Evolutionary conservation across 108 stramenopile species (phyloP), one percentile per base, ranked within the genome.

Genomic region (Thalassiosira profunda): DNA sequence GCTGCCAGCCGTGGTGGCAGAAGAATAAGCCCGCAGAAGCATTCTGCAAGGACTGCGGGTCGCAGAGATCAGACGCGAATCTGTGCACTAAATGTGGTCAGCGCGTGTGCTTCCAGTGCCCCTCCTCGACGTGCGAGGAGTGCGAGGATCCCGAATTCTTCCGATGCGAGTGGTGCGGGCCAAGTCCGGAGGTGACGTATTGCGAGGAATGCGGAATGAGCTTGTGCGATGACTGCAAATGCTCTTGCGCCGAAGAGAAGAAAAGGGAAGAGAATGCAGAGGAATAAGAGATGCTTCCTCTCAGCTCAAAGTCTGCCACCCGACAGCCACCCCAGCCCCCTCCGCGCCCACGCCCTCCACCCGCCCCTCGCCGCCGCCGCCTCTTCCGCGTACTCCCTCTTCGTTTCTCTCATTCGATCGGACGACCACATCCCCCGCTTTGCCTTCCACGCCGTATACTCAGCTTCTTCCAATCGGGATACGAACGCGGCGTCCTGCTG

Each of bases 391-490:
- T 74, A 74, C 43, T 94, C 93, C 33, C 15, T 43, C 28, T 79
- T 63, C 23, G 44, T 56, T 51, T 79, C 54, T 49, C 86, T 76
- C 7, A 84, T 70, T 7, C 68, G 37, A 1, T 67, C 47, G 15
- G 68, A 66, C 1, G 81, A 67, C 93, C 93, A 94, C 74, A 94
- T 87, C 2, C 93, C 93, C 12, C 33, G 30, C 14, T 44, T 66
- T 38, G 63, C 38, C 49, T 85, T 80, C 30, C 71, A 84, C 0
- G 90, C 86, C 48, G 82, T 44, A 48, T 77, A 86, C 45, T 94
- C 89, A 0, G 67, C 72, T 40, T 64, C 31, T 30, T 66, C 74
- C 67, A 94, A 73, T 52, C 69, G 53, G 15, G 89, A 84, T 3
- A 89, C 30, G 35, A 91, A 94, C 18, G 79, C 73, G 18, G 74